Evolutionary conservation across 2,329 filamentous ascomycete species (phyloP).

Genomic region (Huntiella omanensis): DNA sequence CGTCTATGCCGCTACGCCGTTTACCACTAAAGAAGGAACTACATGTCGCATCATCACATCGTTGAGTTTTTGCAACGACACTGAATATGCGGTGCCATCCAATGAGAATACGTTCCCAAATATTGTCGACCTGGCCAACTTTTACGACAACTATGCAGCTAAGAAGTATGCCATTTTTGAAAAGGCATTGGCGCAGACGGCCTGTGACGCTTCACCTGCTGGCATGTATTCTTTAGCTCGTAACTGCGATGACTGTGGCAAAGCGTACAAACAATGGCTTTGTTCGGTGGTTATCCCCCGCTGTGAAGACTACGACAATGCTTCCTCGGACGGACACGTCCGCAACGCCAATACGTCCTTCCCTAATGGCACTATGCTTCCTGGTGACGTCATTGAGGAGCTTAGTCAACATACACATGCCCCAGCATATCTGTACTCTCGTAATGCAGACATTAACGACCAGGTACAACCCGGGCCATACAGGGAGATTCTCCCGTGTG

Average conservation of each 20-base stretch:
- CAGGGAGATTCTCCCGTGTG: constrained; percentile 78
- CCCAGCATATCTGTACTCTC: constrained; percentile 29
- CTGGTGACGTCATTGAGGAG: constrained; percentile 17
- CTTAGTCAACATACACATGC: constrained; percentile 17
- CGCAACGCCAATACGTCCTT: constrained; percentile 58
- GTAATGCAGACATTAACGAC: constrained; percentile 55
- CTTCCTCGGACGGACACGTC: constrained; percentile 23
- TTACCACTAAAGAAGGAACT: constrained; percentile 57
- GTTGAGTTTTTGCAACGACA: constrained; percentile 72
- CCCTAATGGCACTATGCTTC: constrained; percentile 43
- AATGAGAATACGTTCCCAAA: constrained; percentile 47
- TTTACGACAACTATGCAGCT: constrained; percentile 63
- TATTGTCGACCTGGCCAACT: constrained; percentile 38
- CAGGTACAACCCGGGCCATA: constrained; percentile 68
- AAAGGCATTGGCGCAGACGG: constrained; percentile 64
- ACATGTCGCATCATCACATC: constrained; percentile 78
- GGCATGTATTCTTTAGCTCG: constrained; percentile 67
- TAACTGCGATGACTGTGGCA: constrained; percentile 54
- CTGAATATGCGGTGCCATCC: constrained; percentile 78
- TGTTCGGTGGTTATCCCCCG: constrained; percentile 85
- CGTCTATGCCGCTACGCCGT: constrained; percentile 54
- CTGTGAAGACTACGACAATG: constrained; percentile 62
- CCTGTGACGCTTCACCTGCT: constrained; percentile 58
- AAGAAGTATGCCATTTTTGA: constrained; percentile 58
- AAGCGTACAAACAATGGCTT: constrained; percentile 84